Evolutionary conservation across 805 yeast genomes (phyloP).

Genomic region (Torulaspora microellipsoides): DNA sequence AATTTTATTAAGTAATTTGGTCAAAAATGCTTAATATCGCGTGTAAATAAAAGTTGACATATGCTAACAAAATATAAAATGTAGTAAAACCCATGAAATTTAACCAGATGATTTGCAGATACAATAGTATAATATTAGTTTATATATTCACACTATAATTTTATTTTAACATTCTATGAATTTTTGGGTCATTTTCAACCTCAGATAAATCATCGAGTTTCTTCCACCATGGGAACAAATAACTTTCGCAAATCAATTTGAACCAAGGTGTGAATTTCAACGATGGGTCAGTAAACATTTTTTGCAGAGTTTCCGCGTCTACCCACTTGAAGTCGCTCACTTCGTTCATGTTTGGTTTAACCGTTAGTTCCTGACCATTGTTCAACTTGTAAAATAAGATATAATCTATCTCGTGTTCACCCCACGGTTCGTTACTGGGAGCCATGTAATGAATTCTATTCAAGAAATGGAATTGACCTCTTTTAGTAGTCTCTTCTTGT

Average conservation of each 20-base stretch:
- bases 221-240: slow-evolving; percentile 93
- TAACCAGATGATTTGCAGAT: too few relatives aligned
- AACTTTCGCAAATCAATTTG: slow-evolving; percentile 87
- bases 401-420: slow-evolving; percentile 97
- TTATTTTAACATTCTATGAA: slow-evolving; percentile 33
- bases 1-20: slow-evolving; percentile 43
- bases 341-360: slow-evolving; percentile 70
- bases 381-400: slow-evolving; percentile 69
- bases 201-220: slow-evolving; percentile 54
- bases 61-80: neutral
- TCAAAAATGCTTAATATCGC: slow-evolving; percentile 4
- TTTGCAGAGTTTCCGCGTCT: slow-evolving; percentile 55
- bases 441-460: slow-evolving; percentile 96
- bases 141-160: neutral
- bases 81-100: neutral
- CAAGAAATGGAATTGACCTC: slow-evolving; percentile 69
- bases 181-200: slow-evolving; percentile 39
- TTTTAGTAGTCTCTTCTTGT: slow-evolving; percentile 49
- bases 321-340: slow-evolving; percentile 81
- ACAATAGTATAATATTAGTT: neutral
- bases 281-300: slow-evolving; percentile 66
- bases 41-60: slow-evolving; percentile 3
- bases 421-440: slow-evolving; percentile 80
- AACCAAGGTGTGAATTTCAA: slow-evolving; percentile 96
- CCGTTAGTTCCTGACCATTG: slow-evolving; percentile 41